Base-by-base conservation (phyloP, 768 basidiomycete species). In the Ephemerocybe angulata region DNA sequence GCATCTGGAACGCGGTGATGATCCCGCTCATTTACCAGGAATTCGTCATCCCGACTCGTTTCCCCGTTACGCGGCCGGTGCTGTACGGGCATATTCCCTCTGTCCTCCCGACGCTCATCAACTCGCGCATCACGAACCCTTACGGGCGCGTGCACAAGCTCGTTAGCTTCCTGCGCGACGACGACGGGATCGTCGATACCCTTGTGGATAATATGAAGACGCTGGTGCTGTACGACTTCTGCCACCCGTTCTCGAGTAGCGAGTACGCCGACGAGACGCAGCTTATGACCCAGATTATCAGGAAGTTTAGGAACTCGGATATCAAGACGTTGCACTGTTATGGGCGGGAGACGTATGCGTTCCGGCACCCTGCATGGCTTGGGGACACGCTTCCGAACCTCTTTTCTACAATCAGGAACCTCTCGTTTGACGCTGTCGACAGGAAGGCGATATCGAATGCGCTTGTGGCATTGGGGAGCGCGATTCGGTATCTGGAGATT, bases 221-320 rank as follows among this genome's bases (percentile, higher is more conserved):
- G 6, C 44, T 54, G 22, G 24, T 54, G 8, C 53, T 54, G 27
- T 54, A 31, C 53, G 53, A 54, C 44, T 54, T 54, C 33, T 54
- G 43, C 38, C 42, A 54, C 24, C 53, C 53, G 11, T 46, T 54
- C 33, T 43, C 42, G 6, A 43, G 24, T 12, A 35, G 37, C 44
- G 38, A 35, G 43, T 28, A 47, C 22, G 3, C 44, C 7, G 29
- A 54, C 11, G 27, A 46, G 27, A 29, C 13, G 7, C 3, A 30
- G 11, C 44, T 46, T 3, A 54, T 54, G 31, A 54, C 27, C 19
- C 2, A 12, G 6, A 47, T 54, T 24, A 30, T 54, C 53, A 15
- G 17, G 21, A 22, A 47, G n/a, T 54, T 54, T 21, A 5, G 21
- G 6, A 15, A 54, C 19, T 54, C 53, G 5, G 28, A 54, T 46